Percentiles rank a stretch among this genome's conserved stretches.
Evolutionary conservation across 176 grass and related monocot genomes (phyloP).

Genomic region (Bolboschoenus planiculmis): DNA sequence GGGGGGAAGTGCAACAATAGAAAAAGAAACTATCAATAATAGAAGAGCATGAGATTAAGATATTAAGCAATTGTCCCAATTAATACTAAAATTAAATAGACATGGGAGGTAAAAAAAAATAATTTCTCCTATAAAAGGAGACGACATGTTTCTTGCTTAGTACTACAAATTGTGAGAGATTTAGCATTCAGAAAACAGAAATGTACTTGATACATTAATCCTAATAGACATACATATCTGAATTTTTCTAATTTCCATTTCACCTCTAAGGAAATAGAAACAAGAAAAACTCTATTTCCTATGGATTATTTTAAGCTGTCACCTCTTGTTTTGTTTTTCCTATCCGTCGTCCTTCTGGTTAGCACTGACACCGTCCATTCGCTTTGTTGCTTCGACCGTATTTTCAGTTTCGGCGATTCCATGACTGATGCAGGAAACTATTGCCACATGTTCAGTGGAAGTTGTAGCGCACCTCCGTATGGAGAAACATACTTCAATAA

Average conservation of each 20-base stretch:
- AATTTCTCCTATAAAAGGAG: background rate
- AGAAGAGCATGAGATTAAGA: no score
- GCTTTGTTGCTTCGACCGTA: constrained; percentile 6
- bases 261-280: background rate
- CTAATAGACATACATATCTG: background rate
- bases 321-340: background rate
- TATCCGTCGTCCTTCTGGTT: background rate
- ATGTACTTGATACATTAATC: background rate
- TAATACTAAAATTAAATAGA: no score
- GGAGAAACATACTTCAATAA: constrained; percentile 17
- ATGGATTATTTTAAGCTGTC: constrained; percentile 4
- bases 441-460: background rate
- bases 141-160: background rate
- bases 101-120: no score
- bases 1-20: no score
- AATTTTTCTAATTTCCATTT: background rate
- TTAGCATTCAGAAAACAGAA: background rate
- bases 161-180: background rate
- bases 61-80: no score
- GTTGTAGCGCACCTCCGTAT: background rate
- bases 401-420: constrained; percentile 21
- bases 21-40: no score
- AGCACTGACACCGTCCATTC: background rate
- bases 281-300: background rate
- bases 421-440: background rate